Conservation (phyloP, 202 grass and related monocot species). For the Panicum virgatum region DNA sequence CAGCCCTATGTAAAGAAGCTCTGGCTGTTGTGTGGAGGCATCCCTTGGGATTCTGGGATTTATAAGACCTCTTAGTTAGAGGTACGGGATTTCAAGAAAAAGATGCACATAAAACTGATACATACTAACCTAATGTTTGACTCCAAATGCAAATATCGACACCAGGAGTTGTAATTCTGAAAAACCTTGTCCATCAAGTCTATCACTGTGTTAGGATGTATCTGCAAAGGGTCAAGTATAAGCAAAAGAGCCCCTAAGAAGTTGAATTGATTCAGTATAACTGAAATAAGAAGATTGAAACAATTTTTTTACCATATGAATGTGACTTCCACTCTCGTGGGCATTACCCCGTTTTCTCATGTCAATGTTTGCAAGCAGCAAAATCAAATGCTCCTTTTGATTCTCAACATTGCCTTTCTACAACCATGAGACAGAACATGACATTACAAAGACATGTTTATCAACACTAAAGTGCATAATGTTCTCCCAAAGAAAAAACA, state of each 20-base stretch:
- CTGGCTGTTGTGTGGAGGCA: slow-evolving; percentile 49
- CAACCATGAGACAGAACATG: slow-evolving; percentile 36
- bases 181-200: slow-evolving; percentile 66
- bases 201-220: slow-evolving; percentile 41
- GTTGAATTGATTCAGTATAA: slow-evolving; percentile 26
- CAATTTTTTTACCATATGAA: slow-evolving; percentile 55
- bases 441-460: slow-evolving; percentile 12
- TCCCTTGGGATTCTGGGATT: slow-evolving; percentile 40
- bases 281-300: slow-evolving; percentile 18
- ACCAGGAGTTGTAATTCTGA: slow-evolving; percentile 84
- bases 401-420: slow-evolving; percentile 95
- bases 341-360: slow-evolving; percentile 36
- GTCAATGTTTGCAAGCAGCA: slow-evolving; percentile 92
- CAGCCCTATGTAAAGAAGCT: slow-evolving; percentile 87
- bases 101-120: slow-evolving; percentile 19
- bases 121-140: slow-evolving; percentile 52
- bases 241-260: slow-evolving; percentile 22
- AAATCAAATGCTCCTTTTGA: slow-evolving; percentile 99
- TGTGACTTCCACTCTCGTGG: slow-evolving; percentile 25
- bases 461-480: background rate
- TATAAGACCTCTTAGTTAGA: slow-evolving; percentile 18
- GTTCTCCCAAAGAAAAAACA: no score
- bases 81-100: background rate
- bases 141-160: slow-evolving; percentile 69
- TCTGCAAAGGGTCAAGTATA: slow-evolving; percentile 41